Evolutionary conservation across 371 early-diverging fungal genomes (phyloP), one percentile per base, ranked within the genome.

Genomic region (Cokeromyces recurvatus): DNA sequence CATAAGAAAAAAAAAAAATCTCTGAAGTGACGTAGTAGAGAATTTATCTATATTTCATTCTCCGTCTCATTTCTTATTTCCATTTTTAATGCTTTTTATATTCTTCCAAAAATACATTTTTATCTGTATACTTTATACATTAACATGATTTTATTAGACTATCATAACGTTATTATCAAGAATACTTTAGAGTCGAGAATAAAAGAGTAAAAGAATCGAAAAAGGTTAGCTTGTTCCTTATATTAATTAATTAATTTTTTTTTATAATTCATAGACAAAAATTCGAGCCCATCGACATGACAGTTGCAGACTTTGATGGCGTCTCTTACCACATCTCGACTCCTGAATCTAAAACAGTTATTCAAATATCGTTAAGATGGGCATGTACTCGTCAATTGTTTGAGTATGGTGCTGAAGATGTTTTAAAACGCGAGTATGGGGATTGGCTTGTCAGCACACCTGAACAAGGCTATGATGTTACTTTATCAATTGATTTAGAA

Each of bases 221-320:
- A n/a, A n/a, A n/a, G n/a, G n/a, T n/a, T n/a, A n/a, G n/a, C n/a
- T n/a, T n/a, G n/a, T n/a, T n/a, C n/a, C n/a, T n/a, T n/a, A n/a
- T n/a, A n/a, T n/a, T n/a, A n/a, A n/a, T n/a, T n/a, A n/a, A n/a
- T n/a, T n/a, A n/a, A n/a, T n/a, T n/a, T n/a, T n/a, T n/a, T n/a
- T n/a, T n/a, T n/a, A n/a, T n/a, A n/a, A n/a, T 29, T 5, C 19
- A 22, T 47, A 54, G 91, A 53, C 88, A 83, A 43, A 86, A 90
- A 64, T 79, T 83, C n/a, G 93, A 92, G 44, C 74, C 82, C n/a
- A 57, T 93, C 34, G 81, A 84, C 57, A 78, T 92, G 62, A 85
- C 79, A 34, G 74, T 94, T 38, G 92, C 92, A 32, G 98, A 98
- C 69, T 96, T 95, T 73, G 98, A 98, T 71, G 92, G 94, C 37